Conservation (phyloP, 768 basidiomycete species). For the Tricholoma saponaceum region DNA sequence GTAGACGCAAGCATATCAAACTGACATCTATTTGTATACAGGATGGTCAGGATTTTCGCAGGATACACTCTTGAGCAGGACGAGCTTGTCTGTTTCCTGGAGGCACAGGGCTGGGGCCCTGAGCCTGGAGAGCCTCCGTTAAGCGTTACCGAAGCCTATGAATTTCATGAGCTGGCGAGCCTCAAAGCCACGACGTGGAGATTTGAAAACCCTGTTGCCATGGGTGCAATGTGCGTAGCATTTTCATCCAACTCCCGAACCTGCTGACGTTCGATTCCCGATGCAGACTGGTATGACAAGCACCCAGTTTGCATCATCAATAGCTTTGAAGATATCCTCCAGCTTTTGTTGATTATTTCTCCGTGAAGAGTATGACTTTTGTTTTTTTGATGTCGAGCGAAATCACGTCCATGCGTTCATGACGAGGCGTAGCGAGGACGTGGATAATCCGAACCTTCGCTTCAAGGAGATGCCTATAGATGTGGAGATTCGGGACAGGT, state of each 20-base stretch:
- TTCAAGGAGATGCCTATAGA: neutral
- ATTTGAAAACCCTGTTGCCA: constrained; percentile 1
- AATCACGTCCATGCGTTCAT: constrained; percentile 5
- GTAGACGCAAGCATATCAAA: neutral
- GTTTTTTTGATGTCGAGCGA: too few species aligned
- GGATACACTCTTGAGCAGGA: constrained; percentile 7
- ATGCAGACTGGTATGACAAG: constrained; percentile 5
- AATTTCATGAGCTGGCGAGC: constrained; percentile 3
- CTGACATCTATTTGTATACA: neutral
- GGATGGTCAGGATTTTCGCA: constrained; percentile 6
- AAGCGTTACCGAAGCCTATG: constrained; percentile 1
- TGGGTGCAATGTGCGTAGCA: constrained; percentile 1
- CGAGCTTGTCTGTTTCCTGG: constrained; percentile 3
- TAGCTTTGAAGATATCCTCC: too few species aligned
- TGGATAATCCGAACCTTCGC: neutral
- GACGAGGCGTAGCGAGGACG: constrained; percentile 5
- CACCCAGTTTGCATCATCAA: too few species aligned
- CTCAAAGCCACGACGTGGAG: constrained; percentile 1
- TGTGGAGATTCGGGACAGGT: neutral
- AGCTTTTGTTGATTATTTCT: too few species aligned
- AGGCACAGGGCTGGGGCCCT: constrained; percentile 3
- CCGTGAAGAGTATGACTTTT: too few species aligned
- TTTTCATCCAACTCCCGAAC: neutral
- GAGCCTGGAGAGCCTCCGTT: constrained; percentile 3
- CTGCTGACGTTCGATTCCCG: constrained; percentile 1